Base-by-base conservation (phyloP, 306 rosid genomes). In the Begonia loranthoides region DNA sequence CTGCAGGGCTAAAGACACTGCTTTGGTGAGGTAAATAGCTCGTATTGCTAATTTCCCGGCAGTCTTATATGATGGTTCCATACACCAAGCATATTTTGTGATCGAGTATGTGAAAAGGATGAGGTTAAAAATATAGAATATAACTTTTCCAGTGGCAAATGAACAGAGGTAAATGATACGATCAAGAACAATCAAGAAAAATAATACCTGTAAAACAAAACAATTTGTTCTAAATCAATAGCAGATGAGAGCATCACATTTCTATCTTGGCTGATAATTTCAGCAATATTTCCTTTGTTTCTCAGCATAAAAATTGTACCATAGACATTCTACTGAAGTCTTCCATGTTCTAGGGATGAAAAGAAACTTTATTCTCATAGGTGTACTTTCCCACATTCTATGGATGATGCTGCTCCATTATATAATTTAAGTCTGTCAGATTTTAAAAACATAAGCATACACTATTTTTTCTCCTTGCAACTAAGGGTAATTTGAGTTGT, bases 181-280 rank as follows among this genome's bases (percentile, higher is more conserved):
- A 75, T 90, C 99, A 59, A 90, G 79, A 67, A 90, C 96, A 56
- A 90, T 86, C 80, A 90, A 67, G 99, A 86, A 90, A 76, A 90
- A 90, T 76, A 90, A 72, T 59, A 67, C 70, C 99, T 90, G 96
- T 73, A 79, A 45, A 38, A 49, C 72, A 38, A 51, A 49, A 70
- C 19, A 56, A 79, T 28, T 3, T 28, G 34, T 1, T 5, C 4
- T 3, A 28, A 28, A 28, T 28, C 34, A 28, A 28, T 28, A 6
- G 34, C 34, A 28, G 7, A 3, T 28, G 7, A 6, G 7, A 28
- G n/a, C n/a, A n/a, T n/a, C 7, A 28, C 34, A 28, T 28, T 28
- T 50, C 66, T 50, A 66, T 15, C 33, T 55, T 36, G 44, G 59
- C 81, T 40, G 78, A 60, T 50, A 60, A 36, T 58, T 40, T 13